Conservation (phyloP, 2,329 filamentous ascomycete species). For the Metarhizium rileyi region DNA sequence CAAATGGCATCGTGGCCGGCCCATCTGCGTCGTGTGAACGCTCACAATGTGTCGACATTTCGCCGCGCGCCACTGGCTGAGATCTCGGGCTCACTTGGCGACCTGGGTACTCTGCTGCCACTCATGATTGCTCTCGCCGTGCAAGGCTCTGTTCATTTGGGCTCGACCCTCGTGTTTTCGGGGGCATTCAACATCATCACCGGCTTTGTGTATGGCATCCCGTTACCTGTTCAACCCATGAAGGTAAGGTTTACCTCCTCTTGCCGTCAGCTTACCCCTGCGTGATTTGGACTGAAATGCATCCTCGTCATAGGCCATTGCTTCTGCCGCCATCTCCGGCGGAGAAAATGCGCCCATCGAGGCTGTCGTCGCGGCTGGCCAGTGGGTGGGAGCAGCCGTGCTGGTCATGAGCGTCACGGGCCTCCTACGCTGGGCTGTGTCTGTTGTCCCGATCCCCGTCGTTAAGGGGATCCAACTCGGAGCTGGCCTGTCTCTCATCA, state of each 20-base stretch:
- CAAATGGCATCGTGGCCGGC: conserved; percentile 18
- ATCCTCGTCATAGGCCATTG: conserved; percentile 55
- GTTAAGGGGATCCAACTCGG: conserved; percentile 94
- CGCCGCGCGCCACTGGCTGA: conserved; percentile 49
- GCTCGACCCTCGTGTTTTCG: conserved; percentile 78
- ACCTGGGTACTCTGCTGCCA: conserved; percentile 81
- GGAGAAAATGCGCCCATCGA: conserved; percentile 37
- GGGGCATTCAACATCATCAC: conserved; percentile 81
- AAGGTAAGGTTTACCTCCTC: conserved; percentile 34
- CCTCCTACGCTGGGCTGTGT: conserved; percentile 62
- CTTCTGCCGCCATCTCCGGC: conserved; percentile 73
- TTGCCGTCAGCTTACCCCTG: not conserved
- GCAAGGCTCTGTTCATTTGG: conserved; percentile 68
- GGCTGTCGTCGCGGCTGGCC: conserved; percentile 71
- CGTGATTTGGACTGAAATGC: not conserved
- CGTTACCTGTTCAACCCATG: conserved; percentile 85
- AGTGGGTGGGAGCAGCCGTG: conserved; percentile 63
- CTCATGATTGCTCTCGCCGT: conserved; percentile 79
- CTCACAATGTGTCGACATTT: conserved; percentile 40
- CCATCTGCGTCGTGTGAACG: conserved; percentile 24
- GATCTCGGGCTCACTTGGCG: conserved; percentile 78
- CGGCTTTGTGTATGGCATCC: conserved; percentile 75
- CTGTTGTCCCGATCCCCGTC: conserved; percentile 72
- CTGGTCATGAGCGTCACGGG: conserved; percentile 71
- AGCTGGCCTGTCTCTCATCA: conserved; percentile 72